phyloP scores from a whole-genome alignment of 2,329 filamentous ascomycete genomes.

The Talaromyces verruculosus region DNA sequence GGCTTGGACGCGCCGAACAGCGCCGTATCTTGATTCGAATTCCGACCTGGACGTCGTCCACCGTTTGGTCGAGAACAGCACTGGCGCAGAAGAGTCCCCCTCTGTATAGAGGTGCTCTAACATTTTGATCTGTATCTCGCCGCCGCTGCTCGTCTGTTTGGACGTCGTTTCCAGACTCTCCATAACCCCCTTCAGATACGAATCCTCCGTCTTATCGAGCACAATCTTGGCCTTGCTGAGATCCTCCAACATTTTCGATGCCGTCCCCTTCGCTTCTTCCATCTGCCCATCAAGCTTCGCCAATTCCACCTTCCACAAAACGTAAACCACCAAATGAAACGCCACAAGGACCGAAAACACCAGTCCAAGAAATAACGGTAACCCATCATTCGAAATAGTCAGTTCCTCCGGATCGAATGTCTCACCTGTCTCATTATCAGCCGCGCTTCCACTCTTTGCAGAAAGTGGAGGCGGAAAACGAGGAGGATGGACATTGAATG shows the following conservation, averaged over 20 bases:
- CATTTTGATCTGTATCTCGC: neutral
- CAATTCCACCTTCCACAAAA: neutral
- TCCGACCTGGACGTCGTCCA: conserved; percentile 5
- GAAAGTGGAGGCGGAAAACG: neutral
- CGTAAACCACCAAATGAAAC: neutral
- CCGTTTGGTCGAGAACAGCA: neutral
- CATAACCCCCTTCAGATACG: neutral
- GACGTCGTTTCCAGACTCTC: neutral
- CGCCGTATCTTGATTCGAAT: neutral
- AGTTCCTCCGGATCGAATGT: neutral
- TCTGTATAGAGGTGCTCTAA: neutral
- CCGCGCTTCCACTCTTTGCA: neutral
- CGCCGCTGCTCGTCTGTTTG: neutral
- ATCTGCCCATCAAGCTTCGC: neutral
- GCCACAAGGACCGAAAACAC: neutral
- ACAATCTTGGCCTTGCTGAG: neutral
- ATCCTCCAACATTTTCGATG: neutral
- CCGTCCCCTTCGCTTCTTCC: neutral
- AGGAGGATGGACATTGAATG: neutral
- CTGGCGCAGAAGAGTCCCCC: neutral
- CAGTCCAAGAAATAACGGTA: neutral
- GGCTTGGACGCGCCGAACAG: neutral
- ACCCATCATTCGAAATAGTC: neutral
- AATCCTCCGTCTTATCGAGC: neutral
- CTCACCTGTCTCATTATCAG: neutral